phyloP scores from a whole-genome alignment of 108 stramenopile genomes.

The Craspedostauros australis region DNA sequence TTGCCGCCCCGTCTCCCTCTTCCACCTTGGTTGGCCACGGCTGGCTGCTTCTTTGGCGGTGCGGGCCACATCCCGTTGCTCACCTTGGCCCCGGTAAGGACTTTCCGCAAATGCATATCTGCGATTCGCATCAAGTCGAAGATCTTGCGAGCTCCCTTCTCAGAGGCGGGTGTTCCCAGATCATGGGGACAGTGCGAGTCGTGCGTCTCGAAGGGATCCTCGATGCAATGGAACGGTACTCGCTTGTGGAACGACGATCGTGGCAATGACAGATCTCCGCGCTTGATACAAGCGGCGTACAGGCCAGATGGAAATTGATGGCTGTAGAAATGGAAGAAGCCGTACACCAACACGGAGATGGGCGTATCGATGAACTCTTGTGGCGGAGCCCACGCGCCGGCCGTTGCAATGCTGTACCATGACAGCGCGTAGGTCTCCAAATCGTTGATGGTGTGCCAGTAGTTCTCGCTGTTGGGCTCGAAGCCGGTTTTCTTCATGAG shows the following conservation, averaged over 20 bases:
- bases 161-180: conserved; percentile 52
- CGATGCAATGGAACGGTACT: conserved; percentile 44
- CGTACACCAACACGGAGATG: conserved; percentile 46
- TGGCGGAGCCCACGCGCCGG: conserved; percentile 36
- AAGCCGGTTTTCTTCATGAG: conserved; percentile 42
- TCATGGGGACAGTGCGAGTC: conserved; percentile 74
- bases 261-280: conserved; percentile 27
- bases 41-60: not conserved
- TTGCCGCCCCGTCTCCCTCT: too few relatives aligned
- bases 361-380: conserved; percentile 20
- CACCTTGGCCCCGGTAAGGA: conserved; percentile 7
- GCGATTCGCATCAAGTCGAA: conserved; percentile 12
- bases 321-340: conserved; percentile 74
- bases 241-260: conserved; percentile 45
- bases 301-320: conserved; percentile 36
- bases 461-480: conserved; percentile 35
- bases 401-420: conserved; percentile 25
- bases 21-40: too few relatives aligned
- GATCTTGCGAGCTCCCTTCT: conserved; percentile 35
- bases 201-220: conserved; percentile 86
- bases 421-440: conserved; percentile 50
- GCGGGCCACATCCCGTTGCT: conserved; percentile 15
- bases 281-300: conserved; percentile 51
- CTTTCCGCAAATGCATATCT: conserved; percentile 14
- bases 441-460: conserved; percentile 57